Evolutionary conservation across 2,329 filamentous ascomycete genomes (phyloP).

Genomic region (Fusarium sp.): DNA sequence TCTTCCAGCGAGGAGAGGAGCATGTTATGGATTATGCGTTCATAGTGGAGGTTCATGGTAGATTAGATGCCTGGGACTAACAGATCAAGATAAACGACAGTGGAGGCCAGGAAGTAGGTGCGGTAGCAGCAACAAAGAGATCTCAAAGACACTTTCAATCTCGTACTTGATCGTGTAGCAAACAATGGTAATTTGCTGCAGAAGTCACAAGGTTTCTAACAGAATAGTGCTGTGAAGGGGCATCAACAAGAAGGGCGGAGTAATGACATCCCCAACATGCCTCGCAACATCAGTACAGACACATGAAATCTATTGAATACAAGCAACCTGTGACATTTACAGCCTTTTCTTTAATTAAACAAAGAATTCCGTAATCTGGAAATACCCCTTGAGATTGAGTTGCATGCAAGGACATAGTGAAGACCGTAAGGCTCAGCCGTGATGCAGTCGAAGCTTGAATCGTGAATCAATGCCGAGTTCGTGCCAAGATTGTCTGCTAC

Average conservation of each 20-base stretch:
- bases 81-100: constrained; percentile 15
- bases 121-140: background rate
- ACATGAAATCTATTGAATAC: background rate
- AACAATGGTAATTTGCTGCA: background rate
- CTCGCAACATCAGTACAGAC: too few species aligned
- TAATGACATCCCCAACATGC: too few species aligned
- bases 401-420: too few species aligned
- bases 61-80: background rate
- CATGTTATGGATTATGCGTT: too few species aligned
- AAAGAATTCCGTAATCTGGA: too few species aligned
- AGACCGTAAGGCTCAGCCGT: too few species aligned
- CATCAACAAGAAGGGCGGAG: too few species aligned
- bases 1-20: constrained; percentile 4
- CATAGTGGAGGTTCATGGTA: too few species aligned
- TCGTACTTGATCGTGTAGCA: background rate
- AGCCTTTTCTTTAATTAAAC: too few species aligned
- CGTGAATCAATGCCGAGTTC: constrained; percentile 17
- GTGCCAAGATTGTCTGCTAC: background rate
- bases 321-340: background rate
- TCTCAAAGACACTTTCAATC: background rate
- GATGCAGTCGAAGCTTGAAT: background rate
- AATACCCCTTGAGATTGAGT: too few species aligned
- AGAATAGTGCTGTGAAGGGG: constrained; percentile 26
- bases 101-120: too few species aligned
- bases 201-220: constrained; percentile 7